A percentile compares a stretch with the other conserved stretches of the same genome.
Conservation (phyloP, 2,329 filamentous ascomycete genomes). For the Sporothrix pseudoabietina region DNA sequence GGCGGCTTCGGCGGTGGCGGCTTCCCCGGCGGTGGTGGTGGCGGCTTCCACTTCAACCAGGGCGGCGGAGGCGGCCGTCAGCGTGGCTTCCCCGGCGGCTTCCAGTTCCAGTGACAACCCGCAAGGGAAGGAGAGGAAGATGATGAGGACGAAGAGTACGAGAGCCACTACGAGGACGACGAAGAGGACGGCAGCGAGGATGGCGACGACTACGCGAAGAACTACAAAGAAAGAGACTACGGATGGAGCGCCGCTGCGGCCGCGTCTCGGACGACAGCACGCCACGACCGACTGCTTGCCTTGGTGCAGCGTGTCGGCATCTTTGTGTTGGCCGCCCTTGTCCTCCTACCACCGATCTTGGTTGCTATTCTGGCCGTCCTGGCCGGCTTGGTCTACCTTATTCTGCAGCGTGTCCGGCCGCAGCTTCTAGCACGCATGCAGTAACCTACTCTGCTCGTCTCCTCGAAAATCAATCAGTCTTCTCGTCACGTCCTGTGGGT, state of each 20-base stretch:
- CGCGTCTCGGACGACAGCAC: slow-evolving; percentile 40
- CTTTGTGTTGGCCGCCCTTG: slow-evolving; percentile 48
- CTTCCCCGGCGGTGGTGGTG: slow-evolving; percentile 49
- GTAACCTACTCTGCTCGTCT: not conserved
- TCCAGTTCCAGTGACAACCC: slow-evolving; percentile 56
- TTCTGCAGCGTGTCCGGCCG: slow-evolving; percentile 38
- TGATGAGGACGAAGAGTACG: slow-evolving; percentile 40
- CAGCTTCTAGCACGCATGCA: slow-evolving; percentile 1
- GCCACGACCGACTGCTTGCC: slow-evolving; percentile 46
- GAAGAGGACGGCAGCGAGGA: slow-evolving; percentile 35
- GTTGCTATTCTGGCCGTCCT: slow-evolving; percentile 44
- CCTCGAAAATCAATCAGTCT: not conserved
- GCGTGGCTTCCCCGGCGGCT: slow-evolving; percentile 44
- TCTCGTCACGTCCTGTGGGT: not conserved
- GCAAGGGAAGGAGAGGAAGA: slow-evolving; percentile 40
- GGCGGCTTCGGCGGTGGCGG: slow-evolving; percentile 51
- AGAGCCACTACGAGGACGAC: slow-evolving; percentile 40
- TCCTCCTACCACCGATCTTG: slow-evolving; percentile 52
- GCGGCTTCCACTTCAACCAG: slow-evolving; percentile 57
- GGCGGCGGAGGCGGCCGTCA: slow-evolving; percentile 39
- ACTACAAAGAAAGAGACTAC: slow-evolving; percentile 40
- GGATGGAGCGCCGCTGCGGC: slow-evolving; percentile 39
- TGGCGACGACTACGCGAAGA: slow-evolving; percentile 34
- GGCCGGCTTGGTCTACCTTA: slow-evolving; percentile 46
- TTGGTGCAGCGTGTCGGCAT: slow-evolving; percentile 49